Evolutionary conservation across 768 basidiomycete genomes (phyloP), one percentile per base, ranked within the genome.

Genomic region (Boletus patriciae): DNA sequence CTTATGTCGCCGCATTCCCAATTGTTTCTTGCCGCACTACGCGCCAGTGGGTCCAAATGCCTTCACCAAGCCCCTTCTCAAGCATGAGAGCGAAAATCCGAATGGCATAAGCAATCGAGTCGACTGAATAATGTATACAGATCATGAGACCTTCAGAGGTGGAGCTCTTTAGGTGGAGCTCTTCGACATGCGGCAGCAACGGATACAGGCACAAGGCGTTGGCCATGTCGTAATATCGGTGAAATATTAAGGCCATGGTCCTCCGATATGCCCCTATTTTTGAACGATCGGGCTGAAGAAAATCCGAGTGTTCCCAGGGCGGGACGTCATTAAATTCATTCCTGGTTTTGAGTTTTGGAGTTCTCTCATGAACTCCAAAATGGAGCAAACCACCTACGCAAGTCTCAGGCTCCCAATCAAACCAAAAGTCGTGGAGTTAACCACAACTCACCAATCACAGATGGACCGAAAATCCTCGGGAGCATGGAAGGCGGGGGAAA

Each of bases 391-490:
- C 43, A 55, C 43, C 23, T 16, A 58, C 46, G 46, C 37, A 23
- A n/a, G 16, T 16, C 16, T 31, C 36, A 13, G 9, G 27, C 27
- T 29, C 27, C 27, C 4, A 13, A 43, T 61, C 59, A 45, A 45
- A 48, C 37, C 19, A 37, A 44, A 23, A 36, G 6, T 18, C 18
- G 19, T 2, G 6, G 13, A 19, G 40, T 21, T 9, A 13, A 23
- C 21, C 5, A 3, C n/a, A 6, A 15, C 29, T 34, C 56, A 41
- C 54, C 54, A 57, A 57, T 57, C 46, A n/a, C 21, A 33, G 46
- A 18, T 16, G 21, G 46, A 11, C 34, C 16, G 3, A 21, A 23
- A 37, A n/a, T 31, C 8, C 21, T 25, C 34, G 23, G 46, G 2
- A 36, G 3, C 33, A 34, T 23, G 23, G 6, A 15, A 19, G 13